These are phyloP conservation scores for Kurtzmaniella fragi DNA, from an alignment of 805 yeast species.

Conservation along the genomic window DNA sequence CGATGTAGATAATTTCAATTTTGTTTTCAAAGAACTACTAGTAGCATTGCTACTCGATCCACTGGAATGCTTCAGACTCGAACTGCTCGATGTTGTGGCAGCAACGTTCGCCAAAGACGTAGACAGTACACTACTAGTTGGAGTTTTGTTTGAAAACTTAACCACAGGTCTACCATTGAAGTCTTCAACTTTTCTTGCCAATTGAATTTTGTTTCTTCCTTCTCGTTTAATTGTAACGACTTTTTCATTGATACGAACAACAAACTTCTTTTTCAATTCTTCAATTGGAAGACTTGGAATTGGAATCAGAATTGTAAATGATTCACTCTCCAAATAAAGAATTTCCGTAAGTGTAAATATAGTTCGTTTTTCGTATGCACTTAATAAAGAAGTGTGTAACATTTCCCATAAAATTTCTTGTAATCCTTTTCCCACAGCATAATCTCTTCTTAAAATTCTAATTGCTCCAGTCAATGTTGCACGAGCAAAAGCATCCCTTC, in stretches of 20 bases:
- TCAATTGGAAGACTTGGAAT: conserved; percentile 54
- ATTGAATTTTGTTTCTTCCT: conserved; percentile 50
- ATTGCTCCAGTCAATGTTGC: conserved; percentile 61
- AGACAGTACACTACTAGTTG: not conserved
- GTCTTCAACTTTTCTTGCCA: conserved; percentile 19
- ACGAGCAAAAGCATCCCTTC: conserved; percentile 65
- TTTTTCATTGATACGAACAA: conserved; percentile 49
- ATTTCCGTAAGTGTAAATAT: conserved; percentile 64
- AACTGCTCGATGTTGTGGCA: not conserved
- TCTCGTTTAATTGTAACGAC: conserved; percentile 62
- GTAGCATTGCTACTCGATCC: not conserved
- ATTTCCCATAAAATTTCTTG: conserved; percentile 62
- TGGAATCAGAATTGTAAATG: conserved; percentile 56
- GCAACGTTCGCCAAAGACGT: not conserved
- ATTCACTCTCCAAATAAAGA: conserved; percentile 56
- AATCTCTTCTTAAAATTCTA: conserved; percentile 57
- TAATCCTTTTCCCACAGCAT: conserved; percentile 53
- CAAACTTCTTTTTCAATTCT: conserved; percentile 49
- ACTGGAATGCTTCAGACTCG: conserved; percentile 1
- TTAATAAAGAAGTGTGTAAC: conserved; percentile 55
- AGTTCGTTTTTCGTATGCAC: conserved; percentile 55
- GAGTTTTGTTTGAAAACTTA: not conserved
- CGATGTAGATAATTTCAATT: not conserved
- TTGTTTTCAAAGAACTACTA: not conserved
- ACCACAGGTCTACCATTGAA: conserved; percentile 2